A percentile compares a stretch with the other conserved stretches of the same genome.
Evolutionary conservation across 75 land plant species (phyloP).

Genomic region (Pinus albicaulis): DNA sequence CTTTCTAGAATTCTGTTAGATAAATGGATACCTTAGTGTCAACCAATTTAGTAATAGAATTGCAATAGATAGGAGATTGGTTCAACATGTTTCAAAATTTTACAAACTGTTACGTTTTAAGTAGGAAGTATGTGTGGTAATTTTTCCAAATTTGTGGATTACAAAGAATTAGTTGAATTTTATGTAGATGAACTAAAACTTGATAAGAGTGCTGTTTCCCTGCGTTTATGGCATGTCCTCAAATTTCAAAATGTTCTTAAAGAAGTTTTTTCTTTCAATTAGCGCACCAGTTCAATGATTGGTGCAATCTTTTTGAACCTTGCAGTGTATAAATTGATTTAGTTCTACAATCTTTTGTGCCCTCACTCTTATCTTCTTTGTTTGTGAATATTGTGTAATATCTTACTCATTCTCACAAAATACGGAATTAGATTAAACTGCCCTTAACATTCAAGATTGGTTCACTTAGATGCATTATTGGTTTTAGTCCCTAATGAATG

Average conservation of each 20-base stretch:
- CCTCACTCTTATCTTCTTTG: no score
- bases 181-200: slow-evolving; percentile 2
- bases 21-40: slow-evolving; percentile 1
- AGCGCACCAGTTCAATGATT: not conserved
- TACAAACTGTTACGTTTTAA: not conserved
- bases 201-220: not conserved
- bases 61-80: not conserved
- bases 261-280: not conserved
- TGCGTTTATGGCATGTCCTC: not conserved
- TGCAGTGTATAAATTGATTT: no score
- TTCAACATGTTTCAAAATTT: not conserved
- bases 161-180: not conserved
- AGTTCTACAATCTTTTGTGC: no score
- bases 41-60: not conserved
- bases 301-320: no score
- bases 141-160: not conserved
- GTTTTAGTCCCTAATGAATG: no score
- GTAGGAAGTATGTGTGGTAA: not conserved
- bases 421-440: no score
- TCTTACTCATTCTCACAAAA: no score
- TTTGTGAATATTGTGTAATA: no score
- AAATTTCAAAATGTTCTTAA: not conserved
- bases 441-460: no score
- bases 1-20: not conserved
- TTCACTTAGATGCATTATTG: no score